These are phyloP conservation scores for Trametes elegans DNA, from an alignment of 768 basidiomycete genomes.

Conservation along the genomic window DNA sequence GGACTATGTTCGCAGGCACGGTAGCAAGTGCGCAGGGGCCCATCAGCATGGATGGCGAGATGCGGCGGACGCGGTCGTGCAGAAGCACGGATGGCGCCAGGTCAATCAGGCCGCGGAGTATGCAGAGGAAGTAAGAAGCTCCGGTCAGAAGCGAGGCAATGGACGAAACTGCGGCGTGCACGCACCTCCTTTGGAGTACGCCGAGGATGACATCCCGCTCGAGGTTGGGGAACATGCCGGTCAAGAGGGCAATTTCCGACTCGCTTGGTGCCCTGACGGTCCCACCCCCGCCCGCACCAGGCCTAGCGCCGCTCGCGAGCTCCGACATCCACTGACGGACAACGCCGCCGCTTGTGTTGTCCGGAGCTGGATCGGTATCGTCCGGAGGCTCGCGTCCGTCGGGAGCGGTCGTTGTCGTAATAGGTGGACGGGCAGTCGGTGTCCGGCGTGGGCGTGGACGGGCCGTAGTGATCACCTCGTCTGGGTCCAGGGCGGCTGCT, in stretches of 20 bases:
- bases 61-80: neutral
- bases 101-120: neutral
- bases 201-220: conserved; percentile 69
- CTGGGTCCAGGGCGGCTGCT: conserved; percentile 36
- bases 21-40: conserved; percentile 1
- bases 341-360: conserved; percentile 33
- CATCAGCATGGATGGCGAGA: conserved; percentile 17
- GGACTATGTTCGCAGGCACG: conserved; percentile 41
- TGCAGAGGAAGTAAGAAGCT: too few species aligned
- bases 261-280: conserved; percentile 67
- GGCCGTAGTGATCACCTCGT: conserved; percentile 67
- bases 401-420: conserved; percentile 17
- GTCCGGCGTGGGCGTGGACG: conserved; percentile 25
- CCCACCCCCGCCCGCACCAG: conserved; percentile 14
- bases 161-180: neutral
- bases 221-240: conserved; percentile 82
- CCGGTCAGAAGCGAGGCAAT: neutral
- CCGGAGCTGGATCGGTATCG: neutral
- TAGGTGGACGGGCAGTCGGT: neutral
- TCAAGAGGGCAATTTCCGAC: conserved; percentile 70
- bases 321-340: conserved; percentile 81
- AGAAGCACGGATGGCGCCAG: neutral
- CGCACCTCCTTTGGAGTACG: conserved; percentile 81
- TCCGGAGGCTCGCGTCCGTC: neutral
- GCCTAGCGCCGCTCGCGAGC: conserved; percentile 21